phyloP scores from a whole-genome alignment of 1,139 yeast genomes.

The Kodamaea sp. region DNA sequence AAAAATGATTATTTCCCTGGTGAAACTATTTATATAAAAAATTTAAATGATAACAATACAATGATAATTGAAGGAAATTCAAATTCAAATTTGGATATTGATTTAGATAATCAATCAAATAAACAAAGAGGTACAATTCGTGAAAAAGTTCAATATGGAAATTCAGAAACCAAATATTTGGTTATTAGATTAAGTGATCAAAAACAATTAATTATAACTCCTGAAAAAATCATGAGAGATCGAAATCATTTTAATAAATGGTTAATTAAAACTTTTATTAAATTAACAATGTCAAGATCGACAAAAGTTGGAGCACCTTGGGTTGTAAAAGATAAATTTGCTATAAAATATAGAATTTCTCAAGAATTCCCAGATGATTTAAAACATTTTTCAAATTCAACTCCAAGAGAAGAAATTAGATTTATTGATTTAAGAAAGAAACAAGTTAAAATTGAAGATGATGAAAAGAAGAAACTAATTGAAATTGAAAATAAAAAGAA shows the following conservation, averaged over 20 bases:
- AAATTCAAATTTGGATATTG: no score
- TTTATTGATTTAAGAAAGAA: slow-evolving; percentile 8
- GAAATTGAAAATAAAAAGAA: slow-evolving; percentile 4
- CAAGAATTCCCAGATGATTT: slow-evolving; percentile 55
- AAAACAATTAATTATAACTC: slow-evolving; percentile 67
- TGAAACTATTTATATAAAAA: slow-evolving; percentile 66
- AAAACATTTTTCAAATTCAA: slow-evolving; percentile 37
- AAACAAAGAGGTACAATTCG: slow-evolving; percentile 40
- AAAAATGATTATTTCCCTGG: slow-evolving; percentile 90
- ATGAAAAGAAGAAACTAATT: slow-evolving; percentile 7
- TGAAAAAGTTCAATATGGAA: slow-evolving; percentile 45
- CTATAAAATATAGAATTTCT: slow-evolving; percentile 56
- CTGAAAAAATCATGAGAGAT: slow-evolving; percentile 72
- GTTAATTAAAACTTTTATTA: slow-evolving; percentile 83
- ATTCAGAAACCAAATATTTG: slow-evolving; percentile 68
- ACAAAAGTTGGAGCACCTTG: slow-evolving; percentile 92
- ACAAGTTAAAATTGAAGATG: slow-evolving; percentile 5
- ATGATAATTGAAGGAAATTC: neutral
- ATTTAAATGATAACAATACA: slow-evolving; percentile 4
- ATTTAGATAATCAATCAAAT: slow-evolving; percentile 8
- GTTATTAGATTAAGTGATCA: slow-evolving; percentile 52
- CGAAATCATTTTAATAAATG: slow-evolving; percentile 86
- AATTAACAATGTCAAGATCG: slow-evolving; percentile 77
- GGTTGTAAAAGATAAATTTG: slow-evolving; percentile 83
- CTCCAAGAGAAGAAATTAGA: slow-evolving; percentile 37